These are phyloP conservation scores for Emergomyces pasteurianus DNA, from an alignment of 2,329 filamentous ascomycete genomes.

Conservation along the genomic window DNA sequence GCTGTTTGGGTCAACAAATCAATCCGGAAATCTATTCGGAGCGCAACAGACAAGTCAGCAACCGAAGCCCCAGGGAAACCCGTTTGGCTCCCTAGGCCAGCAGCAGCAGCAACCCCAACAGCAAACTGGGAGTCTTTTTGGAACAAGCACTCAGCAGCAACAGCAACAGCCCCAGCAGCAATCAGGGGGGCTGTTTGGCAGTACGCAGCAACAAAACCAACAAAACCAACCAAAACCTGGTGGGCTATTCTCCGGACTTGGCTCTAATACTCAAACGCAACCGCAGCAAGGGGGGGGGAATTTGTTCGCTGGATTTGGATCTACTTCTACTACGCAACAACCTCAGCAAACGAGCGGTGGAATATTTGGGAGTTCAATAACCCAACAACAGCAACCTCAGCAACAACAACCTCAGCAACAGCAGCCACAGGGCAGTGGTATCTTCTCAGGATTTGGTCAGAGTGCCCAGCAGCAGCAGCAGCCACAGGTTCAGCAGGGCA, in stretches of 20 bases:
- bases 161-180: constrained; percentile 11
- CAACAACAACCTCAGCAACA: constrained; percentile 13
- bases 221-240: constrained; percentile 27
- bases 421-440: constrained; percentile 25
- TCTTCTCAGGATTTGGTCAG: constrained; percentile 11
- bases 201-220: constrained; percentile 19
- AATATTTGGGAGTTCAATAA: constrained; percentile 30
- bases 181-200: constrained; percentile 13
- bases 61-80: constrained; percentile 10
- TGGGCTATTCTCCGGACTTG: constrained; percentile 30
- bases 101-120: constrained; percentile 15
- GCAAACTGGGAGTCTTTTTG: constrained; percentile 13
- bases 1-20: constrained; percentile 8
- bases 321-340: constrained; percentile 28
- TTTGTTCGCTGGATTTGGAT: constrained; percentile 28
- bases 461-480: constrained; percentile 17
- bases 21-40: constrained; percentile 8
- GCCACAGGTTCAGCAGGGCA: constrained; percentile 20
- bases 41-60: background rate
- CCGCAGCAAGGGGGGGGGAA: constrained; percentile 25
- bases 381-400: constrained; percentile 24
- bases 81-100: constrained; percentile 18
- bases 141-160: constrained; percentile 10
- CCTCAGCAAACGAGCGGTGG: constrained; percentile 26
- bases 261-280: constrained; percentile 25